Evolutionary conservation across 805 yeast species (phyloP), one percentile per base, ranked within the genome.

Genomic region (Kuraishia molischiana): DNA sequence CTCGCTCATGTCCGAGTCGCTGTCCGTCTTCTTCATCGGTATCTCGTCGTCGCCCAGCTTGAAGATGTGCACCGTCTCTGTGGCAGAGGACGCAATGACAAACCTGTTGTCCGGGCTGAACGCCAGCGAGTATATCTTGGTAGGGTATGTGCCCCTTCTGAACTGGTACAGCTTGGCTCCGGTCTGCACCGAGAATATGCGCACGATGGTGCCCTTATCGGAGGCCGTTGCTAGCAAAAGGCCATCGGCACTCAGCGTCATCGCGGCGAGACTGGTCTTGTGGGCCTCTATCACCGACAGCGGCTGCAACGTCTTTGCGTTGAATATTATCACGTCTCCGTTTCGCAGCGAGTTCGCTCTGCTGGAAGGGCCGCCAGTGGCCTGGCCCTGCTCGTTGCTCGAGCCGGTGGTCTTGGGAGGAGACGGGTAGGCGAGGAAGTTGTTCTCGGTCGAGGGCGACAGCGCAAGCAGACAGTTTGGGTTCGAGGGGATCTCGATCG

Each of bases 61-160:
- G 66, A 90, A 92, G 19, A 92, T 77, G 55, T 92, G 98, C 14
- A 92, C 95, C 0, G 98, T 92, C 40, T 84, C 94, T 15, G 95
- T 85, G 0, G 95, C 82, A 20, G 95, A 81, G 19, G 92, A 78
- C 3, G 90, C 97, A 18, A 86, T 75, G 28, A 92, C 68, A 52
- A 81, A 78, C 37, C 66, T 69, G 45, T 85, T 80, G 45, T 85
- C 85, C 14, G 71, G 70, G 47, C 92, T 82, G 60, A 92, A 92
- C 14, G 79, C 72, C 43, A 92, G 66, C 4, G 95, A 82, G 53
- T 78, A 81, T 10, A 92, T 85, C 49, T 71, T 77, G 2, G 97
- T 83, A 2, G 94, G 94, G 53, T 90, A 90, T 2, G 92, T 79
- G 2, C 95, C 95, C 50, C 95, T 66, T 45, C 95, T 67, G 58